phyloP scores from a whole-genome alignment of 352 stramenopile species.

The Phytophthora rubi region DNA sequence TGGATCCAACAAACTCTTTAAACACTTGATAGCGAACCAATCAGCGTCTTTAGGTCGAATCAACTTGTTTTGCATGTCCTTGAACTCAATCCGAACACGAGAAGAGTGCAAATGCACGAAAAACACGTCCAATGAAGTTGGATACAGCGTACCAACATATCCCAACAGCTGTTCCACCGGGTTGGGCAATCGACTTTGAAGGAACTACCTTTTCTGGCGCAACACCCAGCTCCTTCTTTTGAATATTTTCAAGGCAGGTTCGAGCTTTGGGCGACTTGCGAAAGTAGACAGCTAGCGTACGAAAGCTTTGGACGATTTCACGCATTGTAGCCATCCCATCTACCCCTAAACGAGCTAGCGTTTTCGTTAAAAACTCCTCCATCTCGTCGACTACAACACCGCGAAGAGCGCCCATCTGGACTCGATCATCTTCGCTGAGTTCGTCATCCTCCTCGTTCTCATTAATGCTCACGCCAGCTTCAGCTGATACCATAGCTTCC shows the following conservation, averaged over 20 bases:
- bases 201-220: neutral
- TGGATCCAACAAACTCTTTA: neutral
- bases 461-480: neutral
- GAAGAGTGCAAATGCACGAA: neutral
- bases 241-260: neutral
- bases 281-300: constrained; percentile 19
- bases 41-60: neutral
- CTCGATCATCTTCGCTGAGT: constrained; percentile 6
- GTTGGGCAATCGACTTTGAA: neutral
- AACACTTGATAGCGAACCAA: neutral
- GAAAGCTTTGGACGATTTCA: constrained; percentile 20
- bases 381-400: constrained; percentile 6
- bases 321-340: constrained; percentile 13
- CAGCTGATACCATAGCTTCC: constrained; percentile 1
- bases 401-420: neutral
- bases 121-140: neutral
- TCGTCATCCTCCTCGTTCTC: constrained; percentile 14
- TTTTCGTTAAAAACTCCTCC: constrained; percentile 3
- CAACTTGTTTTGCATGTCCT: neutral
- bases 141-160: neutral
- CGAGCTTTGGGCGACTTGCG: constrained; percentile 23
- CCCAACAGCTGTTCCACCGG: neutral
- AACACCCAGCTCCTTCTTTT: neutral
- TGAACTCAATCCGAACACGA: neutral
- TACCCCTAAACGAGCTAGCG: neutral